phyloP scores from a whole-genome alignment of 805 yeast species.

The Candida berthetii region DNA sequence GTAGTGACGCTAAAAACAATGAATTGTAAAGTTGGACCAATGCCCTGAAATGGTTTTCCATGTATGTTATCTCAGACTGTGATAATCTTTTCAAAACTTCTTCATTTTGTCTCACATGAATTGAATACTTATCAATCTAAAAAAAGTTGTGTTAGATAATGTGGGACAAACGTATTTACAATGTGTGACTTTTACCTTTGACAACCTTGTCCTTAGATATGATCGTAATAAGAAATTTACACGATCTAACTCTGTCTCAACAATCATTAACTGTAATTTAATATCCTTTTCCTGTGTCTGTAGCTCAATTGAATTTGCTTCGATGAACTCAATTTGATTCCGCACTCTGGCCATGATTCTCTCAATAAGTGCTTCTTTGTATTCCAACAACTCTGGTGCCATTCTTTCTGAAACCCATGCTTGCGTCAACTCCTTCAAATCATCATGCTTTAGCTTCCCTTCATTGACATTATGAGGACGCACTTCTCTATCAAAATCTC shows the following conservation, averaged over 20 bases:
- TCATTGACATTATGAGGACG: conserved; percentile 21
- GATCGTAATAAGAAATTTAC: conserved; percentile 76
- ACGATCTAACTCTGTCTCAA: conserved; percentile 90
- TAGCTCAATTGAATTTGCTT: conserved; percentile 70
- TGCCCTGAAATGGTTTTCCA: conserved; percentile 62
- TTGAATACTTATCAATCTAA: conserved; percentile 67
- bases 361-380: conserved; percentile 53
- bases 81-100: conserved; percentile 39
- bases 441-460: conserved; percentile 23
- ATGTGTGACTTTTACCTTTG: conserved; percentile 11
- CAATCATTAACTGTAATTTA: conserved; percentile 73
- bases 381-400: conserved; percentile 83
- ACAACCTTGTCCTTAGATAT: conserved; percentile 64
- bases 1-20: conserved; percentile 62
- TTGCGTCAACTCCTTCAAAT: conserved; percentile 40
- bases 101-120: conserved; percentile 46
- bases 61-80: conserved; percentile 54
- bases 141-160: conserved; percentile 6
- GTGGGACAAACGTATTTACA: not conserved
- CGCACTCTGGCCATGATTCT: conserved; percentile 54
- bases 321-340: conserved; percentile 69
- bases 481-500: conserved; percentile 51
- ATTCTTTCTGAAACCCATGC: conserved; percentile 83
- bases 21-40: conserved; percentile 59
- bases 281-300: conserved; percentile 59